A percentile compares a stretch with the other conserved stretches of the same genome.
Conservation (phyloP, 768 basidiomycete species). For the Kwoniella shandongensis region DNA sequence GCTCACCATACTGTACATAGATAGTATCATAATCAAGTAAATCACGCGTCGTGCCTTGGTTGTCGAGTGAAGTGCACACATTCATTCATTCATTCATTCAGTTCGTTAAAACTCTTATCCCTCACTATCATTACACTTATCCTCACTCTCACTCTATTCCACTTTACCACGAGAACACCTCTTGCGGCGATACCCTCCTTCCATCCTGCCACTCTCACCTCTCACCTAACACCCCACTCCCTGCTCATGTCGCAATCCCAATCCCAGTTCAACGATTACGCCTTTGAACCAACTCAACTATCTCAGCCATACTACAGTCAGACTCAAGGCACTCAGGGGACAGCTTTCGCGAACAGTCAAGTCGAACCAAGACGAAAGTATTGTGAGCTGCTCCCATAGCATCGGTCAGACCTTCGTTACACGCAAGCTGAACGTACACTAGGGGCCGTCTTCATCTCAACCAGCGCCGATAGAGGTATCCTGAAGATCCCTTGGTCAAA, state of each 20-base stretch:
- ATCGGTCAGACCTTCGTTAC: background rate
- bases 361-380: conserved; percentile 52
- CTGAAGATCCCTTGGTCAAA: conserved; percentile 49
- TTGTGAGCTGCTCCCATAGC: conserved; percentile 30
- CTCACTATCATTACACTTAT: too few relatives aligned
- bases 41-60: conserved; percentile 19
- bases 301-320: conserved; percentile 44
- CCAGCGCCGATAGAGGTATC: conserved; percentile 38
- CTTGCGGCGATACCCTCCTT: too few relatives aligned
- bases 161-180: too few relatives aligned
- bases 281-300: conserved; percentile 43
- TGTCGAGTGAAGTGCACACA: background rate
- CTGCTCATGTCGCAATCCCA: conserved; percentile 9
- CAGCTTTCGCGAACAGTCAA: conserved; percentile 37
- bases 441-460: conserved; percentile 53
- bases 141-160: too few relatives aligned
- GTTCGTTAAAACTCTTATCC: background rate
- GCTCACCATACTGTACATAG: too few relatives aligned
- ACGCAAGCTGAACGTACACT: conserved; percentile 5
- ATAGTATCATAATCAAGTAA: too few relatives aligned
- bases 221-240: too few relatives aligned
- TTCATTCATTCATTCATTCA: background rate
- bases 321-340: conserved; percentile 41
- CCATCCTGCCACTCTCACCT: too few relatives aligned
- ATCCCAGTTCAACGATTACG: conserved; percentile 34